A percentile compares a stretch with the other conserved stretches of the same genome.
Evolutionary conservation across 352 stramenopile genomes (phyloP).

Genomic region (Globisporangium takayamanum): DNA sequence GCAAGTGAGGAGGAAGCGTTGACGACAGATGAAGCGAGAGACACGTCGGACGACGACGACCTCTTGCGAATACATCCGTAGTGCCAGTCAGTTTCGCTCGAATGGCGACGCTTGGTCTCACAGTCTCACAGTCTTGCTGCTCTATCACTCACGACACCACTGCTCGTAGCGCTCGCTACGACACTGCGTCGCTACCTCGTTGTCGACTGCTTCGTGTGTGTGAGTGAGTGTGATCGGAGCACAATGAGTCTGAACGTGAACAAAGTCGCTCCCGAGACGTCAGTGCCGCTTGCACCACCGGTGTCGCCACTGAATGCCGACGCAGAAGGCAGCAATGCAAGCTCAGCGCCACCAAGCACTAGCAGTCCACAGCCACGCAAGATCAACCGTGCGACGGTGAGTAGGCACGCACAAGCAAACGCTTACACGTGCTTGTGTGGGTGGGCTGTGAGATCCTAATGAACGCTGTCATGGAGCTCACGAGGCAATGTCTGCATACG

Average conservation of each 20-base stretch:
- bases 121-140: too few relatives aligned
- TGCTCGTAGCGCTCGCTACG: too few relatives aligned
- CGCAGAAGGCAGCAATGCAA: neutral
- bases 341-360: neutral
- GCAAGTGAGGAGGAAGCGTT: neutral
- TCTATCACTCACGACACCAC: too few relatives aligned
- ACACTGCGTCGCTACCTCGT: too few relatives aligned
- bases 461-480: neutral
- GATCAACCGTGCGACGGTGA: conserved; percentile 22
- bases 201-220: neutral
- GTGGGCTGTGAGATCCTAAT: neutral
- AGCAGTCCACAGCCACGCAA: conserved; percentile 1
- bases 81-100: too few relatives aligned
- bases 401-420: neutral
- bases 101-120: too few relatives aligned
- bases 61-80: too few relatives aligned
- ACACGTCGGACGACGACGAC: neutral
- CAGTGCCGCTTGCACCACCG: neutral
- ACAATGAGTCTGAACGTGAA: conserved; percentile 13
- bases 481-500: neutral
- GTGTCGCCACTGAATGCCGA: neutral
- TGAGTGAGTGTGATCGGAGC: too few relatives aligned
- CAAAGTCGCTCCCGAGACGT: conserved; percentile 11
- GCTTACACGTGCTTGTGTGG: neutral
- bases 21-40: neutral